Evolutionary conservation across 2,329 filamentous ascomycete genomes (phyloP), one percentile per base, ranked within the genome.

Genomic region (Phoma sp.): DNA sequence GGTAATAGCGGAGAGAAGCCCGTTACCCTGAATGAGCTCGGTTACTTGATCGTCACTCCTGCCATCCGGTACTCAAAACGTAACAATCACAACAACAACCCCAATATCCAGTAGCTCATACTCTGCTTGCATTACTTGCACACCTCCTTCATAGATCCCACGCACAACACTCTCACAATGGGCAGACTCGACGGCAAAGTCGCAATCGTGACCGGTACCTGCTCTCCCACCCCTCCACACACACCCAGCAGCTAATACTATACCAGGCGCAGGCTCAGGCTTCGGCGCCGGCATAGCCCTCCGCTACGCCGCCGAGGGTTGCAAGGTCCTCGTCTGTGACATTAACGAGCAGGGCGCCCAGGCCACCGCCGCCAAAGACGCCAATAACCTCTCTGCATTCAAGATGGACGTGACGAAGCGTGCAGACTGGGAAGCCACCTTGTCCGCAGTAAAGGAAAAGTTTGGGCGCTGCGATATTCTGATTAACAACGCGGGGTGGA

Each of bases 211-310:
- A 85, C 83, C 6, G 82, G 79, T 74, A 69, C 42, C 36, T 20
- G 50, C 62, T 61, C 14, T 10, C 17, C 39, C 63, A 62, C 11
- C n/a, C 30, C 17, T 12, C 17, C 47, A 34, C 32, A n/a, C 4
- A 17, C n/a, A n/a, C 12, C 25, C 23, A 14, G 11, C 49, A 23
- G 54, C 39, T 28, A 21, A 4, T 47, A 59, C 42, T 28, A 20
- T 12, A 17, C 18, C 75, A 55, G 84, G 86, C 40, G 86, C 78
- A 7, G 85, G 83, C 2, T 84, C 83, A 10, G 87, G 87, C 2
- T 89, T 89, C 60, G 86, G 86, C 48, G 83, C 81, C 50, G 85
- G 81, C 28, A 88, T 88, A 46, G 82, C 82, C 0, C 75, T 80
- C 48, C 83, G 83, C 48, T 88, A 87, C 68, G 77, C 81, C 5